Percentiles rank a stretch among this genome's conserved stretches.
Evolutionary conservation across 768 basidiomycete species (phyloP).

Genomic region (Mycena haematopus): DNA sequence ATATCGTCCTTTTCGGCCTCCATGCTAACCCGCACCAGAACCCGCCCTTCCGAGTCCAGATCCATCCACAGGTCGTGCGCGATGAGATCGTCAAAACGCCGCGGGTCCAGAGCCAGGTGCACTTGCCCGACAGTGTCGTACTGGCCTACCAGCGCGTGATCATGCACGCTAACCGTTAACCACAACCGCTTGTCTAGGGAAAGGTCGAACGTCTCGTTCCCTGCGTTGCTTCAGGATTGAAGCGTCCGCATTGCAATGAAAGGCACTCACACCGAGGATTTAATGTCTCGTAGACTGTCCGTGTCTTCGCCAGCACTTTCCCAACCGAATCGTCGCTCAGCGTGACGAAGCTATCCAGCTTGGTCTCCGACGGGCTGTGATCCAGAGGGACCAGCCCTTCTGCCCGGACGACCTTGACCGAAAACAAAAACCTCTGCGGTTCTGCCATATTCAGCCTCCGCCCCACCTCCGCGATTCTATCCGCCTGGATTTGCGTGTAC

Average conservation of each 20-base stretch:
- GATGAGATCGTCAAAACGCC: conserved; percentile 85
- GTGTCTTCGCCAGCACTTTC: conserved; percentile 82
- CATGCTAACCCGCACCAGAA: conserved; percentile 94
- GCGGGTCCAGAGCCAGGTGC: conserved; percentile 91
- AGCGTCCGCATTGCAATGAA: neutral
- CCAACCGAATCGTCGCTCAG: conserved; percentile 90
- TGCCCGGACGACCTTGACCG: conserved; percentile 91
- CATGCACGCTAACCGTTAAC: conserved; percentile 94
- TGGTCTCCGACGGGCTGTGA: conserved; percentile 68
- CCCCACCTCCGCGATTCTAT: conserved; percentile 76
- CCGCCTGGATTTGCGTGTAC: conserved; percentile 90
- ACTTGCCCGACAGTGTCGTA: conserved; percentile 91
- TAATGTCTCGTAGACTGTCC: conserved; percentile 91
- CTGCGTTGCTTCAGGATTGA: conserved; percentile 45
- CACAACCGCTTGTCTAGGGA: conserved; percentile 94
- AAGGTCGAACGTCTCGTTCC: conserved; percentile 97
- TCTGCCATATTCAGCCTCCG: conserved; percentile 71
- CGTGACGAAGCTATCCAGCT: conserved; percentile 90
- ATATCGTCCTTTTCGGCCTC: conserved; percentile 58
- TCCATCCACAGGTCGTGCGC: conserved; percentile 93
- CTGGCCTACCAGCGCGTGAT: conserved; percentile 88
- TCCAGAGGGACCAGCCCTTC: conserved; percentile 85
- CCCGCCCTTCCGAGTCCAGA: conserved; percentile 83
- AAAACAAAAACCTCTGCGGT: conserved; percentile 79
- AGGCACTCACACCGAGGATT: conserved; percentile 81